These are phyloP conservation scores for Cucurbita ficifolia DNA, from an alignment of 306 rosid species.

Conservation along the genomic window DNA sequence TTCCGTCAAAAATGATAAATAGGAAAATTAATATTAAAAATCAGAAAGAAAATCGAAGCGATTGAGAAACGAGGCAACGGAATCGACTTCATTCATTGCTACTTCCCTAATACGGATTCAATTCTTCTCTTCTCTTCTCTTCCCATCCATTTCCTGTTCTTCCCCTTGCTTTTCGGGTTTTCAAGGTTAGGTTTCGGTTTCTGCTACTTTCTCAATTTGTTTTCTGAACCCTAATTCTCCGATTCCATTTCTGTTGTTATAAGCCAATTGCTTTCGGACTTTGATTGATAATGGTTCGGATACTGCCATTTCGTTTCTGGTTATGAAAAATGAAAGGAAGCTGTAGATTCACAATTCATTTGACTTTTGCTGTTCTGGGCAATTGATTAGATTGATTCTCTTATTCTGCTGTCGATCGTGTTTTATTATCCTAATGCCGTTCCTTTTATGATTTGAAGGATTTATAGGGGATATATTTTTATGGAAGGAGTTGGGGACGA, in stretches of 20 bases:
- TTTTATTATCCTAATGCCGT: neutral
- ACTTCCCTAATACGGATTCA: neutral
- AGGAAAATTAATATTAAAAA: too few relatives aligned
- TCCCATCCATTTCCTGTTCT: neutral
- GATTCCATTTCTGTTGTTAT: neutral
- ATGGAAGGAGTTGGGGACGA: constrained; percentile 48
- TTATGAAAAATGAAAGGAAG: neutral
- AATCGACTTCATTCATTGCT: neutral
- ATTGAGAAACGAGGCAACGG: neutral
- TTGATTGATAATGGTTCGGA: neutral
- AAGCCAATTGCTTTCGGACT: neutral
- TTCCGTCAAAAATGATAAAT: too few relatives aligned
- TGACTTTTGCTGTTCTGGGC: neutral
- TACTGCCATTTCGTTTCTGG: neutral
- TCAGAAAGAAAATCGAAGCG: neutral
- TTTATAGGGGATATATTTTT: neutral
- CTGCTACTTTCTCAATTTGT: neutral
- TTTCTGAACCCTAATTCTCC: neutral
- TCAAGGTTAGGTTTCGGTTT: neutral
- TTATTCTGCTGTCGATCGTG: neutral
- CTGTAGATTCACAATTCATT: neutral
- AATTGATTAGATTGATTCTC: neutral
- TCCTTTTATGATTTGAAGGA: neutral
- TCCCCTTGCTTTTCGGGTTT: neutral
- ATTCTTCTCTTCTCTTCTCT: neutral